Percentiles rank a stretch among this genome's conserved stretches.
phyloP scores from a whole-genome alignment of 2,329 filamentous ascomycete species.

The Dichotomopilus funicola region DNA sequence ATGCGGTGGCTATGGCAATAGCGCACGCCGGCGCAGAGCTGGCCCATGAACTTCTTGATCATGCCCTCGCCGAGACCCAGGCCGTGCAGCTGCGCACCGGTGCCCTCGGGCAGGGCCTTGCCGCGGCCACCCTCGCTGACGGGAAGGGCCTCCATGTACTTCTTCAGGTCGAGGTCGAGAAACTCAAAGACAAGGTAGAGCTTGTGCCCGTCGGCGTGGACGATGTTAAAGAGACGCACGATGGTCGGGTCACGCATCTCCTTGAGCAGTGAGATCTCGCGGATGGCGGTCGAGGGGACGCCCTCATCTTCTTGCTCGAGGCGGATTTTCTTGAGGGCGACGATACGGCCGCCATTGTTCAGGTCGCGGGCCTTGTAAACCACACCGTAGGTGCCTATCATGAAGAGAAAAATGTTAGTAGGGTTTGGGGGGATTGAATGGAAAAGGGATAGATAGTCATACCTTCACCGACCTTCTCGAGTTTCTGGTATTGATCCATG shows the following conservation, averaged over 20 bases:
- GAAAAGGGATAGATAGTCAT: constrained; percentile 26
- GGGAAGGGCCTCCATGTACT: constrained; percentile 86
- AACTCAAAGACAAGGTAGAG: constrained; percentile 87
- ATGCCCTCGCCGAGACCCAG: constrained; percentile 70
- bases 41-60: constrained; percentile 87
- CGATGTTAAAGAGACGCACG: constrained; percentile 77
- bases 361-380: constrained; percentile 88
- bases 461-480: constrained; percentile 92
- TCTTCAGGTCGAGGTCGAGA: constrained; percentile 82
- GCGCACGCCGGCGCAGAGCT: constrained; percentile 70
- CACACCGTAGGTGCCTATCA: constrained; percentile 76
- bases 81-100: constrained; percentile 53
- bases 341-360: constrained; percentile 68
- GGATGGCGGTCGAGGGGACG: constrained; percentile 82
- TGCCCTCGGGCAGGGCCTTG: constrained; percentile 72
- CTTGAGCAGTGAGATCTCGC: constrained; percentile 84
- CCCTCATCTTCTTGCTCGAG: constrained; percentile 89
- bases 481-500: constrained; percentile 91
- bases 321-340: constrained; percentile 87
- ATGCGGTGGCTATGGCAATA: constrained; percentile 84
- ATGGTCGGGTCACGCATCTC: constrained; percentile 89
- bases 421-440: neutral
- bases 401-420: neutral
- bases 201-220: constrained; percentile 87
- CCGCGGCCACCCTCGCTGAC: constrained; percentile 74